Percentiles rank a stretch among this genome's conserved stretches.
phyloP scores from a whole-genome alignment of 2,329 filamentous ascomycete species.

The Sporothrix phasma region DNA sequence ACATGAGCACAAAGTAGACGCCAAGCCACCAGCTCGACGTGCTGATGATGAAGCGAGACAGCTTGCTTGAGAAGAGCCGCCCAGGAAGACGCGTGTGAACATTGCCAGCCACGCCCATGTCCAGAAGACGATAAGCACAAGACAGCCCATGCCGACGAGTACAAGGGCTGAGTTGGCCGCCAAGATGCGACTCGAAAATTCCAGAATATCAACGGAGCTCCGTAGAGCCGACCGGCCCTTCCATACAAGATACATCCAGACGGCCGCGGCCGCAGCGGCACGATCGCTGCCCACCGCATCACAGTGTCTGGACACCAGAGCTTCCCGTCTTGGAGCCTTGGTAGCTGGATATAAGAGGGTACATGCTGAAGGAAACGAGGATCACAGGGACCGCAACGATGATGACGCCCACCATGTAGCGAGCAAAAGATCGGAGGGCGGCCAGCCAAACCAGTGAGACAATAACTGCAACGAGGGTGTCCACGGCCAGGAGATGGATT shows the following conservation, averaged over 20 bases:
- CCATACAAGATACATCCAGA: constrained; percentile 78
- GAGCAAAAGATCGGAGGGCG: constrained; percentile 75
- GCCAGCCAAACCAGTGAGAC: constrained; percentile 89
- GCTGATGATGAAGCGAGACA: constrained; percentile 66
- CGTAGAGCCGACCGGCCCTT: constrained; percentile 71
- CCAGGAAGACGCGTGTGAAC: constrained; percentile 91
- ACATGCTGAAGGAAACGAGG: constrained; percentile 80
- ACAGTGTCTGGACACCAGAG: constrained; percentile 65
- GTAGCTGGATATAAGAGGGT: constrained; percentile 84
- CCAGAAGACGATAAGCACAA: constrained; percentile 70
- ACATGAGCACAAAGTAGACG: constrained; percentile 84
- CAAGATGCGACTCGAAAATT: constrained; percentile 84
- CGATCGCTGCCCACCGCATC: constrained; percentile 77
- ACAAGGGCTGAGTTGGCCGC: constrained; percentile 76
- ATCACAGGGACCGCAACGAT: constrained; percentile 77
- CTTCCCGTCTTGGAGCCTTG: constrained; percentile 64
- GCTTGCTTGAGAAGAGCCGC: constrained; percentile 65
- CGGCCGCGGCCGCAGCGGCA: constrained; percentile 64
- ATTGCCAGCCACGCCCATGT: constrained; percentile 95
- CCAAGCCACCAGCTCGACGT: constrained; percentile 90
- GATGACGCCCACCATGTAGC: constrained; percentile 70
- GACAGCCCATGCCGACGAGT: constrained; percentile 67
- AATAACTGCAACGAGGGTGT: constrained; percentile 81
- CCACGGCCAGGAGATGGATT: constrained; percentile 79
- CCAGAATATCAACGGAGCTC: constrained; percentile 78